Evolutionary conservation across 2,329 filamentous ascomycete genomes (phyloP), one percentile per base, ranked within the genome.

Genomic region (Orbilia oligospora): DNA sequence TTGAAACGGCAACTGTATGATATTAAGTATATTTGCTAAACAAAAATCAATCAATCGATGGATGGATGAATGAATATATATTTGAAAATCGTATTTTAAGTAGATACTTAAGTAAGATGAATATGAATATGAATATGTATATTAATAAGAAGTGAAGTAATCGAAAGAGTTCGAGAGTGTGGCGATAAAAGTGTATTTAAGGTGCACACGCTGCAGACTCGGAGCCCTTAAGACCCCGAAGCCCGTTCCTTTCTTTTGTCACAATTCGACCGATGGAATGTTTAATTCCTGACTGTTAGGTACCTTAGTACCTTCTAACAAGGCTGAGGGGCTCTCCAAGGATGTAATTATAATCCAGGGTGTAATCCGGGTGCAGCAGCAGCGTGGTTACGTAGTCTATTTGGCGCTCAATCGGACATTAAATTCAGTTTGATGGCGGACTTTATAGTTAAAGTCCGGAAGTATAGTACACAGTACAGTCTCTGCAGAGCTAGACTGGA

Each of bases 291-390:
- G n/a, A n/a, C n/a, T 12, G 4, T 36, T 36, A 5, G 3, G 27
- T 30, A 3, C 27, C 27, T 30, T 30, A 30, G 27, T 30, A 30
- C 27, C 27, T 30, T 30, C 27, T 30, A 30, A 6, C 33, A 36
- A 36, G 58, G 58, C 58, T 46, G 38, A 64, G 44, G n/a, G n/a
- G 27, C 27, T 30, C 3, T 30, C 6, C 27, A 30, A 30, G 27
- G 27, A 6, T 30, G 27, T 30, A 30, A 6, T 3, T 30, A 30
- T 20, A 18, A 44, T 44, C 38, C 38, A 20, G 44, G 24, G 41
- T 64, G 58, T 48, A 64, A 64, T 64, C 36, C 41, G 38, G 4
- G 58, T 48, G 44, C 38, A 65, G 41, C 20, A 10, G 44, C 38
- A 65, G 41, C 20, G 9, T 18, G 16, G 61, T 49, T 65, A 65